Base-by-base conservation (phyloP, 2,329 filamentous ascomycete genomes). In the Didymella sp. region DNA sequence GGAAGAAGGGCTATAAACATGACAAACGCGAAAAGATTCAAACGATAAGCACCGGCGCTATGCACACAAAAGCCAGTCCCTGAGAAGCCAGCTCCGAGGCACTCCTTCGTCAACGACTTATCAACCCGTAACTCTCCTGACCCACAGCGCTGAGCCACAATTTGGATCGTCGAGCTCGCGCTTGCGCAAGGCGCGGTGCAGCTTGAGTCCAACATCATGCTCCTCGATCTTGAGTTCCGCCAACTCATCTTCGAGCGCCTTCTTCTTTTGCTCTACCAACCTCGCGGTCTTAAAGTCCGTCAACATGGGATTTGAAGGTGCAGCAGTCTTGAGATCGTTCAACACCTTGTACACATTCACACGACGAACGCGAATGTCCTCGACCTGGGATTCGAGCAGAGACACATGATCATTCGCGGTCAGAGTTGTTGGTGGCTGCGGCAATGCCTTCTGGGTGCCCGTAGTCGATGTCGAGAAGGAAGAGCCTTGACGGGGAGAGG, bases 111-210 rank as follows among this genome's bases (percentile, higher is more conserved):
- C 6, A 25, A 1, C 9, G 13, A 4, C 11, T 27, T 22, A 7
- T 48, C 43, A 71, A 21, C 61, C 57, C 44, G 76, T 78, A 15
- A 78, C 76, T 44, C 76, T 62, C 35, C 75, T 61, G 25, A 78
- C 67, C 76, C 76, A 78, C 28, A 78, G 58, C 35, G 73, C 72
- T 53, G 70, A 76, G 24, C 67, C 66, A 31, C 55, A 60, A 19
- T 69, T 67, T 2, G 71, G 72, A 59, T 77, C 76, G 12, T 74
- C 75, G 45, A 63, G 62, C 59, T 78, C 76, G 59, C 70, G 69
- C 66, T 73, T 76, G 63, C 71, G 73, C 66, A 70, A 72, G 56
- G 76, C 76, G 17, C 76, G 64, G 66, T 77, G 75, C 59, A 78
- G 55, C 63, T 69, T 76, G 54, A 78, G 54, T 4, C 76, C 76